Evolutionary conservation across 2,329 filamentous ascomycete species (phyloP).

Genomic region (Calonectria leucothoes): DNA sequence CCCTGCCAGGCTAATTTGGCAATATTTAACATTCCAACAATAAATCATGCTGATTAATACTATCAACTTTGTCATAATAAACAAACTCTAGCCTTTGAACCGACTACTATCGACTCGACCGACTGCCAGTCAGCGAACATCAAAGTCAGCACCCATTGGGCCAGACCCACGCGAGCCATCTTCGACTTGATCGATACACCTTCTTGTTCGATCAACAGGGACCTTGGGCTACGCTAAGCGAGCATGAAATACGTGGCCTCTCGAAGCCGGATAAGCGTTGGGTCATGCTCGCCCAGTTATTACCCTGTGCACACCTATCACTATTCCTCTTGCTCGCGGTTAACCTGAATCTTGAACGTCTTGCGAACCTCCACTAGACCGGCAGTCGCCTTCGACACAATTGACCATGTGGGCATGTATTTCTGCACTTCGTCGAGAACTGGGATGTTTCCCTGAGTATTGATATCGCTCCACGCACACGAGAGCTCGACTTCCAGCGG

Average conservation of each 20-base stretch:
- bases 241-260: background rate
- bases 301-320: background rate
- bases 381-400: constrained; percentile 79
- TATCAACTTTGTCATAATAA: background rate
- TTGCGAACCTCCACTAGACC: constrained; percentile 86
- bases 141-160: background rate
- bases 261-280: too few relatives aligned
- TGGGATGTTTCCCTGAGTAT: constrained; percentile 77
- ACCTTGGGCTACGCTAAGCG: too few relatives aligned
- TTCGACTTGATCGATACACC: background rate
- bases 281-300: background rate
- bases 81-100: background rate
- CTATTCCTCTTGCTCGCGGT: background rate
- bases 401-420: constrained; percentile 84
- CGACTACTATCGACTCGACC: background rate
- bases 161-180: background rate
- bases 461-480: constrained; percentile 91
- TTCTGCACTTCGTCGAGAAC: constrained; percentile 83
- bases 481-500: constrained; percentile 72
- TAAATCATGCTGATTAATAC: constrained; percentile 18
- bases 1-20: background rate
- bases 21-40: background rate
- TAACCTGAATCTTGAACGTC: constrained; percentile 52
- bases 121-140: background rate
- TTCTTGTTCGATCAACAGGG: background rate